Percentiles rank a stretch among this genome's conserved stretches.
phyloP scores from a whole-genome alignment of 768 basidiomycete species.

The Sarcodon sp. region DNA sequence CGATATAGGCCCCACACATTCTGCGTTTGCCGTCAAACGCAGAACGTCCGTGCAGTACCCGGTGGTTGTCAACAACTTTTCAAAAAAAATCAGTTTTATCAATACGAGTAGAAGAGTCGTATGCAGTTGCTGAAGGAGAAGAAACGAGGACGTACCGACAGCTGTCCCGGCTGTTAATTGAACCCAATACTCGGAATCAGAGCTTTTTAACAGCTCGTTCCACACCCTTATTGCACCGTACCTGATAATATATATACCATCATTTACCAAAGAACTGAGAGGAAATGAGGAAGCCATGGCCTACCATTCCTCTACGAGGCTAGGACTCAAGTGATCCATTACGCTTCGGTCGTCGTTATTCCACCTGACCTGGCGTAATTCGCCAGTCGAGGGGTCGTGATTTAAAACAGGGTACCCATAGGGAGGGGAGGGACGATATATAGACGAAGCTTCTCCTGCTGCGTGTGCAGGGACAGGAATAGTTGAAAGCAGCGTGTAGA shows the following conservation, averaged over 20 bases:
- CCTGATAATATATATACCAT: slow-evolving; percentile 20
- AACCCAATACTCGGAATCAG: slow-evolving; percentile 87
- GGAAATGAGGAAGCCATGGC: slow-evolving; percentile 3
- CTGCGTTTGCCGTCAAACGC: slow-evolving; percentile 77
- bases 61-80: slow-evolving; percentile 82
- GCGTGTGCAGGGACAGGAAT: slow-evolving; percentile 76
- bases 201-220: slow-evolving; percentile 60
- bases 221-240: slow-evolving; percentile 75
- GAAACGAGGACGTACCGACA: slow-evolving; percentile 40
- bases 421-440: slow-evolving; percentile 46
- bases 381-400: slow-evolving; percentile 46
- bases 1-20: slow-evolving; percentile 95
- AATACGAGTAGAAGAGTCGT: neutral
- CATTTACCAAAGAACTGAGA: neutral
- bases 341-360: slow-evolving; percentile 91
- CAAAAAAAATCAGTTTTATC: neutral
- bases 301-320: slow-evolving; percentile 66
- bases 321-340: slow-evolving; percentile 45
- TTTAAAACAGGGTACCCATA: slow-evolving; percentile 59
- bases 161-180: slow-evolving; percentile 82
- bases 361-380: slow-evolving; percentile 76
- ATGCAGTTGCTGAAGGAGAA: neutral
- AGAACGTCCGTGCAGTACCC: slow-evolving; percentile 91
- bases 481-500: slow-evolving; percentile 55
- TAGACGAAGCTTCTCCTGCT: slow-evolving; percentile 54